These are phyloP conservation scores for Paraphoma sp. DNA, from an alignment of 2,329 filamentous ascomycete genomes.

Conservation along the genomic window DNA sequence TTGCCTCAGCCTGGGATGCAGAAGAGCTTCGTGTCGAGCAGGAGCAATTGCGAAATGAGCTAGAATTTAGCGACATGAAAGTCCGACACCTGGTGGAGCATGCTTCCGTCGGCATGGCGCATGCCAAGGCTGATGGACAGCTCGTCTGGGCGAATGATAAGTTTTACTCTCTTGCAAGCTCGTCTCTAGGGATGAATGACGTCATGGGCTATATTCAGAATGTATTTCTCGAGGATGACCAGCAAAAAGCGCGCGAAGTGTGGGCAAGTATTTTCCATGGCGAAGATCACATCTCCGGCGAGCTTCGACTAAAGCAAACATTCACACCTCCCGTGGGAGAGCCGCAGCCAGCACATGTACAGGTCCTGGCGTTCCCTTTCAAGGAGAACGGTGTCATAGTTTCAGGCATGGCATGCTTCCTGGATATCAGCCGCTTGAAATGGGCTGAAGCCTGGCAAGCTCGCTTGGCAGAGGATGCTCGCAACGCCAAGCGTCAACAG, in stretches of 20 bases:
- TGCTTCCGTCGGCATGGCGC: conserved; percentile 34
- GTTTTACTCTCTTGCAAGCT: conserved; percentile 24
- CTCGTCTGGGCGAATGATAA: conserved; percentile 37
- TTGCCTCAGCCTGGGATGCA: conserved; percentile 19
- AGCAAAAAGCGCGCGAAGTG: conserved; percentile 12
- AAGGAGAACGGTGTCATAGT: conserved; percentile 28
- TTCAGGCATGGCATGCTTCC: conserved; percentile 39
- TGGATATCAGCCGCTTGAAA: conserved; percentile 44
- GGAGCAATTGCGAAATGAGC: conserved; percentile 29
- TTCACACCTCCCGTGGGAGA: conserved; percentile 30
- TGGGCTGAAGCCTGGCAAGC: conserved; percentile 43
- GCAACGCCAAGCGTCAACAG: conserved; percentile 42
- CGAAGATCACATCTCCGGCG: conserved; percentile 22
- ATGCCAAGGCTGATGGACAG: conserved; percentile 23
- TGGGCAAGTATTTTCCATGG: conserved; percentile 23
- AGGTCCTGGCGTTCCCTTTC: conserved; percentile 33
- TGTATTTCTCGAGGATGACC: conserved; percentile 27
- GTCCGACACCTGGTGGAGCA: conserved; percentile 35
- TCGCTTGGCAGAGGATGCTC: conserved; percentile 38
- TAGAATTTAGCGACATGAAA: conserved; percentile 31
- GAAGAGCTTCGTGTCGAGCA: conserved; percentile 21
- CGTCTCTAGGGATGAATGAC: conserved; percentile 8
- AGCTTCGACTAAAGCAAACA: conserved; percentile 26
- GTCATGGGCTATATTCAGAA: conserved; percentile 19
- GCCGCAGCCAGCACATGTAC: conserved; percentile 24